A percentile compares a stretch with the other conserved stretches of the same genome.
phyloP scores from a whole-genome alignment of 176 grass and related monocot genomes.

The Bolboschoenus planiculmis region DNA sequence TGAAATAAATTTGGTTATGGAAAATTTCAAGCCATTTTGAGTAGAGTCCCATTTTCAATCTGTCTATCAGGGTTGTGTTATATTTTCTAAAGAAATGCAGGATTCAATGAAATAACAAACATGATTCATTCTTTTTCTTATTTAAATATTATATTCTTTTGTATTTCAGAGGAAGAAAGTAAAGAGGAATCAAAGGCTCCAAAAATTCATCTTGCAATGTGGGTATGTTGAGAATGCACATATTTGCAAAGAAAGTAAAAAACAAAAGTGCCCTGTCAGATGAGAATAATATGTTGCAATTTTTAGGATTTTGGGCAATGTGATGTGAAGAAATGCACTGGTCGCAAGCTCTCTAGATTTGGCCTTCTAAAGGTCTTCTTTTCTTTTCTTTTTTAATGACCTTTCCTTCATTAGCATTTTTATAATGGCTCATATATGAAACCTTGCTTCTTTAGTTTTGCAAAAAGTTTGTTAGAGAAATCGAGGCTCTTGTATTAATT shows the following conservation, averaged over 20 bases:
- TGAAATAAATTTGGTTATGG: neutral
- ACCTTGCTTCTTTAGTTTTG: neutral
- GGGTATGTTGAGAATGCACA: constrained; percentile 49
- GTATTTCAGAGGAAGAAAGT: constrained; percentile 30
- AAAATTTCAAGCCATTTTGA: neutral
- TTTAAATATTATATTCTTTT: neutral
- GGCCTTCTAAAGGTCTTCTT: constrained; percentile 59
- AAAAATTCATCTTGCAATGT: constrained; percentile 95
- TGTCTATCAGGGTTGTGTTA: neutral
- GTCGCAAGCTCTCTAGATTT: constrained; percentile 93
- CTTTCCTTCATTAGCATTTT: neutral
- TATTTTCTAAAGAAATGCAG: neutral
- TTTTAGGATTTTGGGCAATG: constrained; percentile 91
- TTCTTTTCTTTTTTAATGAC: neutral
- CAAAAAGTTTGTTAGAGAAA: neutral
- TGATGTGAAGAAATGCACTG: constrained; percentile 87
- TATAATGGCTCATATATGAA: neutral
- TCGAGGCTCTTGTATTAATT: neutral
- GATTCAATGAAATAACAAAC: neutral
- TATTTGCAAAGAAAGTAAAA: neutral
- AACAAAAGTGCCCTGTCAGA: neutral
- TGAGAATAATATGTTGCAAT: constrained; percentile 9
- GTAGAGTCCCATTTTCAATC: neutral
- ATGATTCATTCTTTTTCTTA: neutral
- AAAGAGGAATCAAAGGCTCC: constrained; percentile 39